Conservation (phyloP, 2,329 filamentous ascomycete species). For the Purpureocillium lavendulum region DNA sequence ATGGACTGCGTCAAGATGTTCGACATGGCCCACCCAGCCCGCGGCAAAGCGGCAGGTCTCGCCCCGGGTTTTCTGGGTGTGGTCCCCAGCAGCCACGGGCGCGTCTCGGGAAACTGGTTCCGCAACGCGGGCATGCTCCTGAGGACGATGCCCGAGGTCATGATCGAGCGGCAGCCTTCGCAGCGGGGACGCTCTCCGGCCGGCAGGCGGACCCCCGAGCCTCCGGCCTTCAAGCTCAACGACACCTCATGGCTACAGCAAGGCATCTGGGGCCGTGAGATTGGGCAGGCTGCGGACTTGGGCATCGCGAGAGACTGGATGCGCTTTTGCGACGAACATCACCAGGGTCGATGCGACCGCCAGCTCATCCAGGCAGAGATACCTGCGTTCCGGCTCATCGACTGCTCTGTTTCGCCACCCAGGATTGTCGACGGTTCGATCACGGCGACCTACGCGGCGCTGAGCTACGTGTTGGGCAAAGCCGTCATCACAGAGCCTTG, state of each 20-base stretch:
- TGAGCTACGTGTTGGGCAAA: constrained; percentile 27
- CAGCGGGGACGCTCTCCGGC: constrained; percentile 9
- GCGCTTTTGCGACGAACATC: constrained; percentile 23
- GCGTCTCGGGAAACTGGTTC: constrained; percentile 23
- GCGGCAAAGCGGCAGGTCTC: constrained; percentile 17
- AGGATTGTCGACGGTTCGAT: constrained; percentile 18
- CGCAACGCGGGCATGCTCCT: constrained; percentile 24
- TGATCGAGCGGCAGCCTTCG: constrained; percentile 10
- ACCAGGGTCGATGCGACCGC: constrained; percentile 22
- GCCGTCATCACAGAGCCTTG: constrained; percentile 13
- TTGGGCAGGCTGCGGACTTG: constrained; percentile 20
- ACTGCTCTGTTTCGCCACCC: constrained; percentile 23
- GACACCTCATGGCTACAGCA: constrained; percentile 17
- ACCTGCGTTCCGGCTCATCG: constrained; percentile 22
- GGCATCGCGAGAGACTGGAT: constrained; percentile 22
- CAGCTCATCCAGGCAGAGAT: constrained; percentile 15
- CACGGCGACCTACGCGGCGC: constrained; percentile 19
- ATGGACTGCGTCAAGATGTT: constrained; percentile 21
- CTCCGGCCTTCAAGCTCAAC: constrained; percentile 4
- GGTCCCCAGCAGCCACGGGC: constrained; percentile 21
- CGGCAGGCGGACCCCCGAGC: constrained; percentile 4
- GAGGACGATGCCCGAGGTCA: constrained; percentile 17
- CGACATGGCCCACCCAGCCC: constrained; percentile 20
- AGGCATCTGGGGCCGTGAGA: constrained; percentile 25
- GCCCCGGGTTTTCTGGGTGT: constrained; percentile 22